phyloP scores from a whole-genome alignment of 257 asterid genomes.

The Lycium barbarum region DNA sequence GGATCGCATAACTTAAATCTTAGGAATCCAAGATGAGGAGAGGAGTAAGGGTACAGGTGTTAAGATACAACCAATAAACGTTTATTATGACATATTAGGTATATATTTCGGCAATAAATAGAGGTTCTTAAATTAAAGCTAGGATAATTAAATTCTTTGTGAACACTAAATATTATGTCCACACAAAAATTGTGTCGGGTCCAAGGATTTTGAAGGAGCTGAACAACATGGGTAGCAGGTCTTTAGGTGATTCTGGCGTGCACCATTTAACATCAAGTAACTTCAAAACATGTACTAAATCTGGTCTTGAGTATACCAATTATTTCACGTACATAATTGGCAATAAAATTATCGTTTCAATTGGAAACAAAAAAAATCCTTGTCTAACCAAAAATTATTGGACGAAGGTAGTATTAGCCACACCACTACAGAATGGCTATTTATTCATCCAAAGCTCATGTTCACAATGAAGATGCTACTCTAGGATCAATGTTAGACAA shows the following conservation, averaged over 20 bases:
- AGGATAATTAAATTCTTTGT: neutral
- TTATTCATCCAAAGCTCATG: neutral
- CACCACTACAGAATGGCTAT: neutral
- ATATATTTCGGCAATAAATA: neutral
- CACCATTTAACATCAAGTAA: neutral
- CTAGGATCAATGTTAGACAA: neutral
- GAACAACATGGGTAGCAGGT: neutral
- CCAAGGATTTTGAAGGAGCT: neutral
- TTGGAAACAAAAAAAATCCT: too few relatives aligned
- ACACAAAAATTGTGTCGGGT: neutral
- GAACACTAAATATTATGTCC: neutral
- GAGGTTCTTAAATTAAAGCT: neutral
- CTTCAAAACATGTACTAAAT: neutral
- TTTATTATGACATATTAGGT: neutral
- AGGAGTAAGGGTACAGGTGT: neutral
- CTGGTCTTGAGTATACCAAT: neutral
- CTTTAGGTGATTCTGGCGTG: neutral
- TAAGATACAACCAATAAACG: neutral
- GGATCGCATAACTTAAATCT: neutral
- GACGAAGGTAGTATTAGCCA: neutral
- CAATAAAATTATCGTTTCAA: too few relatives aligned
- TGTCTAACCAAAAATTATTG: neutral
- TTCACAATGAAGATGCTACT: constrained; percentile 1
- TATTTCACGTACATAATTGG: neutral
- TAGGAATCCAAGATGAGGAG: neutral